Evolutionary conservation across 495 filamentous ascomycete species (phyloP).

Genomic region (Penicillium herquei): DNA sequence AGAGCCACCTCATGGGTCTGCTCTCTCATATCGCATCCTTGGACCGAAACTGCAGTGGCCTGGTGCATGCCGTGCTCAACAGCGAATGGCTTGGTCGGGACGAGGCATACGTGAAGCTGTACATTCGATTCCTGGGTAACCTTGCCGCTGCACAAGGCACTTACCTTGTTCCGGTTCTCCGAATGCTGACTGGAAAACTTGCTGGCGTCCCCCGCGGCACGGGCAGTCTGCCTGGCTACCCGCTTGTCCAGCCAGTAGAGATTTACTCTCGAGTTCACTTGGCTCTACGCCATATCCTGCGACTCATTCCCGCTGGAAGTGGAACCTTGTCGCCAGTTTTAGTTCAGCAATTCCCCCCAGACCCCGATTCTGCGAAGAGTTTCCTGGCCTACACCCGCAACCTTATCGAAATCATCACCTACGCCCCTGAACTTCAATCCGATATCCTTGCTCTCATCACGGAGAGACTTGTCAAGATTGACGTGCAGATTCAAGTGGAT

Average conservation of each 20-base stretch:
- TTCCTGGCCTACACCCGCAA: slow-evolving; percentile 80
- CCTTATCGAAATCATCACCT: slow-evolving; percentile 67
- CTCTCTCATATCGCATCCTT: slow-evolving; percentile 70
- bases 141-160: slow-evolving; percentile 75
- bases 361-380: slow-evolving; percentile 65
- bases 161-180: slow-evolving; percentile 61
- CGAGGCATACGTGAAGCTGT: slow-evolving; percentile 74
- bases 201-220: slow-evolving; percentile 50
- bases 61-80: slow-evolving; percentile 70
- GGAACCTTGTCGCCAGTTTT: slow-evolving; percentile 65
- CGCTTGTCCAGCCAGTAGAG: slow-evolving; percentile 53
- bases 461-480: slow-evolving; percentile 82
- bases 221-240: slow-evolving; percentile 59
- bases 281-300: slow-evolving; percentile 70
- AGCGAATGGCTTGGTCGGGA: slow-evolving; percentile 85
- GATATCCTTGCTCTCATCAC: slow-evolving; percentile 83
- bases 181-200: slow-evolving; percentile 79
- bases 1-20: slow-evolving; percentile 73
- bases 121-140: slow-evolving; percentile 75
- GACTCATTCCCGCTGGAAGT: slow-evolving; percentile 75
- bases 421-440: slow-evolving; percentile 74
- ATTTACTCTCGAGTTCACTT: slow-evolving; percentile 71
- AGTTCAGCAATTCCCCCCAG: slow-evolving; percentile 66
- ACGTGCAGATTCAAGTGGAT: slow-evolving; percentile 91
- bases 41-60: slow-evolving; percentile 66